Base-by-base conservation (phyloP, 2,329 filamentous ascomycete species). In the Septoria linicola region DNA sequence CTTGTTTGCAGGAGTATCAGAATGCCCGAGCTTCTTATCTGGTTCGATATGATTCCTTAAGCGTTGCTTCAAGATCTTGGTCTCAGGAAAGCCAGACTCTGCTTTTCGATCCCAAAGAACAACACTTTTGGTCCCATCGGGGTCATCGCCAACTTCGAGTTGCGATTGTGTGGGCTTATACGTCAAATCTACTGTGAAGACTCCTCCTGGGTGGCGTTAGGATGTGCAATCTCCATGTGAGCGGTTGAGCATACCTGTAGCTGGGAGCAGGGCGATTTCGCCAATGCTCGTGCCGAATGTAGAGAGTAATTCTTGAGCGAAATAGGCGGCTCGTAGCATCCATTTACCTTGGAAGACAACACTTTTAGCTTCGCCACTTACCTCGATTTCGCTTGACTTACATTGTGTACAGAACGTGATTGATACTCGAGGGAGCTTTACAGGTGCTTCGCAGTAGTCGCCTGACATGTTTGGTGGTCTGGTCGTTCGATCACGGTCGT, bases 321-420 rank as follows among this genome's bases (percentile, higher is more conserved):
- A 96, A 88, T 96, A 69, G 13, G 62, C 66, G 6, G 66, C 66
- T 34, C 67, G 51, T 6, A 64, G 57, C 57, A 65, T 63, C 64
- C 66, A 68, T 43, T 57, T 59, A 55, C 44, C 44, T 47, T 13
- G 1, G 7, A 11, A 47, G 27, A 32, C 23, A 27, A 10, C n/a
- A n/a, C 10, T 52, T 11, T 21, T 8, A 47, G 76, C 8, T 95
- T 74, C 81, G 93, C 5, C 5, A 39, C 36, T 19, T 39, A 39
- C 36, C 17, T 39, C 16, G 14, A 16, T n/a, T 16, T 16, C 34
- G 14, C 7, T 31, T 19, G 10, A 21, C 44, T 40, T 37, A 47
- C 51, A 96, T 73, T 96, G 89, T 0, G 89, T 96, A 74, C 91
- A 96, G 73, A 88, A 96, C 60, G 86, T 82, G 65, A 96, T 96